Conservation (phyloP, 306 rosid genomes). For the Cucurbita moschata region DNA sequence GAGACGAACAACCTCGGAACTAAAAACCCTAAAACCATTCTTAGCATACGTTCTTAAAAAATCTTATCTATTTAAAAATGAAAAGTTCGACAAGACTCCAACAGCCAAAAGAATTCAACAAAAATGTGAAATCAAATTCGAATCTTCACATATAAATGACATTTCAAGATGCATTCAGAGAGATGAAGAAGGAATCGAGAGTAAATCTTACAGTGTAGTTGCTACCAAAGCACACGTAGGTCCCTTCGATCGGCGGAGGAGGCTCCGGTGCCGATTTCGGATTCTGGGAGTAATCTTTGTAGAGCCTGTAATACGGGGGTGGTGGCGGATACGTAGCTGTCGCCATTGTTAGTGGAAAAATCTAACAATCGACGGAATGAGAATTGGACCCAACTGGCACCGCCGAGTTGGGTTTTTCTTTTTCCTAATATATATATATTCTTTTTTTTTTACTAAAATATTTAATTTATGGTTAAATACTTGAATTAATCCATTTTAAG, state of each 20-base stretch:
- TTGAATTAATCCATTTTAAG: too few species aligned
- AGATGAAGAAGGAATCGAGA: neutral
- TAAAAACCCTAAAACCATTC: neutral
- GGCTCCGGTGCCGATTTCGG: slow-evolving; percentile 80
- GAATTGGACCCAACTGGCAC: neutral
- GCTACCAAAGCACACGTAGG: slow-evolving; percentile 65
- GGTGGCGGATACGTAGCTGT: slow-evolving; percentile 88
- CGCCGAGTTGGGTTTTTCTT: too few species aligned
- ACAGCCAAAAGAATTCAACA: neutral
- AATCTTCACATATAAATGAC: neutral
- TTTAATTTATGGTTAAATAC: too few species aligned
- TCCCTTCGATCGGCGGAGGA: slow-evolving; percentile 73
- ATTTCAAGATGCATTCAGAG: neutral
- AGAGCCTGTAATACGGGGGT: slow-evolving; percentile 74
- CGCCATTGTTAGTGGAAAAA: slow-evolving; percentile 31
- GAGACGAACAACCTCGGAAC: neutral
- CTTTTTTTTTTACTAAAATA: too few species aligned
- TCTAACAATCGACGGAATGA: neutral
- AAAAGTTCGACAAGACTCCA: neutral
- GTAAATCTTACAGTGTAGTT: slow-evolving; percentile 45
- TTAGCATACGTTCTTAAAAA: neutral
- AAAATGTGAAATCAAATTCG: neutral
- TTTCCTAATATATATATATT: too few species aligned
- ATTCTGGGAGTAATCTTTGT: slow-evolving; percentile 64
- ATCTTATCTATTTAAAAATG: neutral